Percentiles rank a stretch among this genome's conserved stretches.
These are phyloP conservation scores for Coprinellus micaceus DNA, from an alignment of 768 basidiomycete genomes.

Conservation along the genomic window DNA sequence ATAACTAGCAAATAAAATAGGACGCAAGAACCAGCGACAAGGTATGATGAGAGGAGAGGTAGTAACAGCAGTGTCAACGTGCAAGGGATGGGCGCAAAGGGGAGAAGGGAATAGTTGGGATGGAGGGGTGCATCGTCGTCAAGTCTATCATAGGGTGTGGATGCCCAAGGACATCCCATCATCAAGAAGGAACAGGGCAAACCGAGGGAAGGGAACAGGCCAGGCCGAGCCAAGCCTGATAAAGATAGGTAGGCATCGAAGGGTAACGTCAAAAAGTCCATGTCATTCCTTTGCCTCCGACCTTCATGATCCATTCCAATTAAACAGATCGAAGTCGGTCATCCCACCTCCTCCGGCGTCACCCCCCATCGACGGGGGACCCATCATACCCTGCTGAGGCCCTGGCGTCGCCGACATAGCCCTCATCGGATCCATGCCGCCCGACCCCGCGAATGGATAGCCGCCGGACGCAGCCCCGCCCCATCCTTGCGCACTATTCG, in stretches of 20 bases:
- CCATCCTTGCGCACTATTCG: slow-evolving; percentile 29
- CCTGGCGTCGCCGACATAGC: slow-evolving; percentile 52
- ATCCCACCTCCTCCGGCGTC: slow-evolving; percentile 33
- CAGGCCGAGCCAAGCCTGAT: neutral
- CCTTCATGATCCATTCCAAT: slow-evolving; percentile 46
- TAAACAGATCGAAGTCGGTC: slow-evolving; percentile 57
- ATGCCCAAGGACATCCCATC: neutral
- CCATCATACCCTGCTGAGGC: slow-evolving; percentile 34
- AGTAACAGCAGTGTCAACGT: slow-evolving; percentile 9
- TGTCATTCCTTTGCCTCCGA: slow-evolving; percentile 2
- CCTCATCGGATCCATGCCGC: slow-evolving; percentile 38
- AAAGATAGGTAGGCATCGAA: neutral
- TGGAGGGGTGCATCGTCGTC: neutral
- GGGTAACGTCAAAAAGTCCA: neutral
- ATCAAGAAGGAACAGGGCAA: slow-evolving; percentile 2
- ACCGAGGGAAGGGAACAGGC: neutral
- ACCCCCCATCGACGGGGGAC: slow-evolving; percentile 33
- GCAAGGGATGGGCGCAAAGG: neutral
- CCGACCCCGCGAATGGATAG: slow-evolving; percentile 39
- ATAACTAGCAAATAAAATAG: slow-evolving; percentile 30
- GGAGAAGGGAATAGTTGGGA: neutral
- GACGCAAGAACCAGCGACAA: slow-evolving; percentile 13
- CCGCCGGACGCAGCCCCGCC: slow-evolving; percentile 25
- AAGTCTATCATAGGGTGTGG: neutral
- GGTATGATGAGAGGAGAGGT: slow-evolving; percentile 12